These are phyloP conservation scores for Hirschfeldia incana DNA, from an alignment of 345 rosid genomes.

Conservation along the genomic window DNA sequence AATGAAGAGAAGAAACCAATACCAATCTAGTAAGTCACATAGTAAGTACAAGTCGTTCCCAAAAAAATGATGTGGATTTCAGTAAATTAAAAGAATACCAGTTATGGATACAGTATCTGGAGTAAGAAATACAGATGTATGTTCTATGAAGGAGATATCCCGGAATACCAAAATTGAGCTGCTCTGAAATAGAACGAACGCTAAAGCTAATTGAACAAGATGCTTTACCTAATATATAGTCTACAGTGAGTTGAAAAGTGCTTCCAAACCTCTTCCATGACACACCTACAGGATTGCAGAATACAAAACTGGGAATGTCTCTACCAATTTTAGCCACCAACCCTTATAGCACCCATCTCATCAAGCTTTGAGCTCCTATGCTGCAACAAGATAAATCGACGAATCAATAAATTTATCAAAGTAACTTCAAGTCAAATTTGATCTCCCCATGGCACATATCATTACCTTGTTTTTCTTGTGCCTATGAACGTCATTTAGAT, in stretches of 20 bases:
- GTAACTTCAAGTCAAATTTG: not conserved
- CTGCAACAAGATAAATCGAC: too few species aligned
- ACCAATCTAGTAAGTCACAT: too few species aligned
- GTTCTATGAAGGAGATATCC: not conserved
- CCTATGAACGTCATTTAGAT: slow-evolving; percentile 73
- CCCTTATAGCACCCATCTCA: too few species aligned
- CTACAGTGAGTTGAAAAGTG: slow-evolving; percentile 46
- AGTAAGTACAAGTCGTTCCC: too few species aligned
- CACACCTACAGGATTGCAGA: slow-evolving; percentile 39
- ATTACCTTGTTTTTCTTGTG: slow-evolving; percentile 96
- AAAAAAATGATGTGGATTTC: too few species aligned
- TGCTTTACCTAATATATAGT: slow-evolving; percentile 58
- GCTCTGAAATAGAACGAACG: not conserved
- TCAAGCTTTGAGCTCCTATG: too few species aligned
- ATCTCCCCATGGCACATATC: too few species aligned
- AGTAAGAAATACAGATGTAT: not conserved
- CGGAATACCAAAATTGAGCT: not conserved
- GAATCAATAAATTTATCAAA: slow-evolving; percentile 24
- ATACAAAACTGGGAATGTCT: slow-evolving; percentile 28
- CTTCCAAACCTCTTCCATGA: slow-evolving; percentile 53
- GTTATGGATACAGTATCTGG: too few species aligned
- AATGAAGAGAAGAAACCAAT: not conserved
- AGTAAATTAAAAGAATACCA: too few species aligned
- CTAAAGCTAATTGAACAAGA: not conserved
- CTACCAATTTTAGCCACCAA: slow-evolving; percentile 61